These are phyloP conservation scores for Herpetomonas tarakana DNA, from an alignment of 208 protist genomes.

Conservation along the genomic window DNA sequence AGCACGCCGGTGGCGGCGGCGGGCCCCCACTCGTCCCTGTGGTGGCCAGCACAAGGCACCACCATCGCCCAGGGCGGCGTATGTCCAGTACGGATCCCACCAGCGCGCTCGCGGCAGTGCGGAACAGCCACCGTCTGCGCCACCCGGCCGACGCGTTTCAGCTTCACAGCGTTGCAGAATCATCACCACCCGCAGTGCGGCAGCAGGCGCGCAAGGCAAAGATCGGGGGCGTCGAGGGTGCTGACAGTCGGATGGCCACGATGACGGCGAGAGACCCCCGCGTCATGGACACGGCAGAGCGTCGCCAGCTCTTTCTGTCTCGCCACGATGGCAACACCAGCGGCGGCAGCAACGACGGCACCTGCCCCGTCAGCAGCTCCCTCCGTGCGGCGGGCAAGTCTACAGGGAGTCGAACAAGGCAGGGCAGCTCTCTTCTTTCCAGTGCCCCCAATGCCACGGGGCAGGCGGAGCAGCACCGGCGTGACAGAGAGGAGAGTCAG, in stretches of 20 bases:
- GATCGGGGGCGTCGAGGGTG: too few species aligned
- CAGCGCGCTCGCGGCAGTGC: constrained; percentile 10
- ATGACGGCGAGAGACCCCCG: not conserved
- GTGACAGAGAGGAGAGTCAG: not conserved
- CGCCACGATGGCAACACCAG: not conserved
- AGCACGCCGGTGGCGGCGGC: too few species aligned
- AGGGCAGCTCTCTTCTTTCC: not conserved
- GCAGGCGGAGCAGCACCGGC: constrained; percentile 1
- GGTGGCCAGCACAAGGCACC: too few species aligned
- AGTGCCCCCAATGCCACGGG: too few species aligned
- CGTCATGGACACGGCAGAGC: not conserved
- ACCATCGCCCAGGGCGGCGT: too few species aligned
- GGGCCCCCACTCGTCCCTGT: too few species aligned
- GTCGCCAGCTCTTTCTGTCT: not conserved
- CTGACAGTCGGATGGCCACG: too few species aligned
- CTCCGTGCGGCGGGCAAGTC: not conserved
- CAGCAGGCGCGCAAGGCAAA: not conserved
- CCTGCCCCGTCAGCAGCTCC: not conserved
- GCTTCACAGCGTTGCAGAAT: constrained; percentile 17
- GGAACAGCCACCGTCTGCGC: constrained; percentile 35
- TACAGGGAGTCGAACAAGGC: not conserved
- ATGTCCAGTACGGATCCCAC: too few species aligned
- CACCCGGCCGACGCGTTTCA: constrained; percentile 32
- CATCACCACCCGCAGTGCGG: not conserved
- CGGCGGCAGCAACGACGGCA: not conserved